Percentiles rank a stretch among this genome's conserved stretches.
These are phyloP conservation scores for Albugo candida DNA, from an alignment of 352 stramenopile species.

Conservation along the genomic window DNA sequence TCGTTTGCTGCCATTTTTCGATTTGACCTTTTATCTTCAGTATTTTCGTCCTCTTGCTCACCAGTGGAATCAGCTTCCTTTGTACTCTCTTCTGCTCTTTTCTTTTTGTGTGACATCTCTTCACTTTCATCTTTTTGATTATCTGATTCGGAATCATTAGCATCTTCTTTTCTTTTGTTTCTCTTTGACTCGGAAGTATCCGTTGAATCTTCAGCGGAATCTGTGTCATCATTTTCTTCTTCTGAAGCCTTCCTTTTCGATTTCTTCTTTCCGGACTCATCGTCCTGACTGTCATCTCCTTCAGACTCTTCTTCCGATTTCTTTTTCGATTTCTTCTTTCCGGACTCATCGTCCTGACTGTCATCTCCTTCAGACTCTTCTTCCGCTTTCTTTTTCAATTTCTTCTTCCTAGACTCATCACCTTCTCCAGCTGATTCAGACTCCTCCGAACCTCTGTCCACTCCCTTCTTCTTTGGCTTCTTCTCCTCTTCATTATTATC, in stretches of 20 bases:
- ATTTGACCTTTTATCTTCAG: no score
- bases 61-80: no score
- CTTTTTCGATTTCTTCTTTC: not conserved
- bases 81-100: not conserved
- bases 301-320: not conserved
- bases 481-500: not conserved
- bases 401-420: not conserved
- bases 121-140: not conserved
- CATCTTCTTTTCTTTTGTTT: not conserved
- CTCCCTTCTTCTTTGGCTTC: not conserved
- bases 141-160: no score
- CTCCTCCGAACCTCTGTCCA: not conserved
- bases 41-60: no score
- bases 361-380: not conserved
- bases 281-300: not conserved
- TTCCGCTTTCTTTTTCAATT: not conserved
- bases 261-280: not conserved
- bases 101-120: not conserved
- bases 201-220: not conserved
- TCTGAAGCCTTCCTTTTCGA: not conserved
- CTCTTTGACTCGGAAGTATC: not conserved
- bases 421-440: not conserved
- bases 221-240: not conserved
- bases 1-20: no score
- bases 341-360: not conserved